Base-by-base conservation (phyloP, 2,329 filamentous ascomycete genomes). In the Allantophomopsis lycopodina region DNA sequence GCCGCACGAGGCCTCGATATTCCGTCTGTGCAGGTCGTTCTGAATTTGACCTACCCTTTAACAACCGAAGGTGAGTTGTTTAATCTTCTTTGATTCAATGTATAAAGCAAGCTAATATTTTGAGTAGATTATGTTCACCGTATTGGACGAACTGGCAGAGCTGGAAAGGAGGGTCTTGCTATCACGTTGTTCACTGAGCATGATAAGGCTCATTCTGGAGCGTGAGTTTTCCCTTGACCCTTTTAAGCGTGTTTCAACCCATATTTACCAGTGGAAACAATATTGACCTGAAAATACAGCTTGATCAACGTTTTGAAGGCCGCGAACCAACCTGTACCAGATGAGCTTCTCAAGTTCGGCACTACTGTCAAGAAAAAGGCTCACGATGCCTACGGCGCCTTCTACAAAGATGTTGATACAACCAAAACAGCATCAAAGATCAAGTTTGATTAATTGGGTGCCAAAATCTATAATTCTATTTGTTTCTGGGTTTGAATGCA, bases 361-460 rank as follows among this genome's bases (percentile, higher is more conserved):
- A 94, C 87, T 16, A 96, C 89, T 1, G 91, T 98, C 39, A 98
- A 96, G 76, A 95, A 94, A 76, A 96, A 96, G 86, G 75, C 79
- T 37, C 91, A 98, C 64, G 83, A 87, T 54, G 83, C 84, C 36
- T 98, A 96, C 56, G 91, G 91, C 42, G 86, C 87, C 23, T 96
- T 96, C 59, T 94, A 83, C 70, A 94, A 91, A 63, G 86, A 95
- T 51, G 78, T 84, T 7, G 83, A 85, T 51, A 79, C 79, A 59
- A 84, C 73, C 58, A 82, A 89, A 63, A 80, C 83, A 60, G 79
- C 84, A 20, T 91, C 82, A 42, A 95, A 94, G 69, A 94, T 95
- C 57, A 88, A 77, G 36, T 95, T 95, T 65, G 86, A 94, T 54
- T 73, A 59, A 44, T 37, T 28, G 37, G 13, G 41, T 30, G 37